These are phyloP conservation scores for Aspergillus ruber DNA, from an alignment of 2,329 filamentous ascomycete species.

Conservation along the genomic window DNA sequence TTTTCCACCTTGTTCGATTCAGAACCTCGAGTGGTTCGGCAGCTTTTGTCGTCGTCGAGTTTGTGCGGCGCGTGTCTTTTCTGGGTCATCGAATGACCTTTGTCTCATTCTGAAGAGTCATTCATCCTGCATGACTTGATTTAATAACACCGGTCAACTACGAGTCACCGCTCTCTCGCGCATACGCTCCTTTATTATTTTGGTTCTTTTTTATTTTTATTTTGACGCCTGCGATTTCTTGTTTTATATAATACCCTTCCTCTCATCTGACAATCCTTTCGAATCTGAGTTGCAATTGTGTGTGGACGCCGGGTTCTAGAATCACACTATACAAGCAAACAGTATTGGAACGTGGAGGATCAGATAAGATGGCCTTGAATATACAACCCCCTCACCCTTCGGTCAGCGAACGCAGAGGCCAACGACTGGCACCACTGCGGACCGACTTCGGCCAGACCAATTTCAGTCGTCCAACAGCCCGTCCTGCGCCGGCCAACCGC, in stretches of 20 bases:
- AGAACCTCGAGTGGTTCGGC: neutral
- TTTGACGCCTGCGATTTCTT: neutral
- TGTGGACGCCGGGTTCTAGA: neutral
- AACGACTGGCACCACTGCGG: slow-evolving; percentile 29
- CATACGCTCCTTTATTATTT: neutral
- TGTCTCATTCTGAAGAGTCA: neutral
- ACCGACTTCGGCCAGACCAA: slow-evolving; percentile 18
- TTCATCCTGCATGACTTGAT: neutral
- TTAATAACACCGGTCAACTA: neutral
- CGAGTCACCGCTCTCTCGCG: neutral
- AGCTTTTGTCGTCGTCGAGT: neutral
- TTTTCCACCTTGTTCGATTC: neutral
- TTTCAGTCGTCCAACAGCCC: slow-evolving; percentile 24
- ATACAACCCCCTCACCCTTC: slow-evolving; percentile 17
- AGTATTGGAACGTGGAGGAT: neutral
- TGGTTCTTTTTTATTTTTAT: neutral
- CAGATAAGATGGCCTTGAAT: slow-evolving; percentile 11
- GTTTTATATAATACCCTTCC: neutral
- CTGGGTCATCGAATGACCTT: neutral
- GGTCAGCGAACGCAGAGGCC: slow-evolving; percentile 33
- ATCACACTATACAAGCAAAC: too few species aligned
- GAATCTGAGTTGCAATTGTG: neutral
- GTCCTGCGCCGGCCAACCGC: slow-evolving; percentile 20
- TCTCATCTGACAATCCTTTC: neutral
- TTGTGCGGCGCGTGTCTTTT: neutral